A percentile compares a stretch with the other conserved stretches of the same genome.
These are phyloP conservation scores for Arachnopeziza araneosa DNA, from an alignment of 2,329 filamentous ascomycete genomes.

Conservation along the genomic window DNA sequence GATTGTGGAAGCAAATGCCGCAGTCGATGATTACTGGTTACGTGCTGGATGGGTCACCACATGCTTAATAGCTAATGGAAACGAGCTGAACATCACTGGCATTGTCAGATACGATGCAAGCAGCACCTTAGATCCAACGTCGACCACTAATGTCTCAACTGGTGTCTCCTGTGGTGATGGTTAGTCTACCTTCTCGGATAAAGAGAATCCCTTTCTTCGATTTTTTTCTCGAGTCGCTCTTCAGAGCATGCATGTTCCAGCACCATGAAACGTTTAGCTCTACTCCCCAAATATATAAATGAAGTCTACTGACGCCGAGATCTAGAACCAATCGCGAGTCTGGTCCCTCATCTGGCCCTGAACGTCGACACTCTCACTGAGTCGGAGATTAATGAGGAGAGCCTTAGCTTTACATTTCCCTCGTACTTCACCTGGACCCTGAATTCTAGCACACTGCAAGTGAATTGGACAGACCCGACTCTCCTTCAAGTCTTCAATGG, in stretches of 20 bases:
- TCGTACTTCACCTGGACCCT: conserved; percentile 43
- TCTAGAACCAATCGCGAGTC: conserved; percentile 20
- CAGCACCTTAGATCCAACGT: conserved; percentile 29
- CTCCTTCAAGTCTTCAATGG: conserved; percentile 31
- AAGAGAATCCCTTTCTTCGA: no score
- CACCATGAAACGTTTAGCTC: no score
- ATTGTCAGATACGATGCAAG: conserved; percentile 37
- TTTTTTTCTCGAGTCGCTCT: no score
- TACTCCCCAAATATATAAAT: no score
- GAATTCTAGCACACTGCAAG: conserved; percentile 40
- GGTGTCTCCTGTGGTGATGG: conserved; percentile 27
- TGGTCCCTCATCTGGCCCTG: conserved; percentile 27
- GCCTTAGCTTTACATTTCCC: conserved; percentile 12
- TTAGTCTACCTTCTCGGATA: no score
- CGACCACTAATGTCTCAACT: conserved; percentile 17
- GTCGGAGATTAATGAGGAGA: conserved; percentile 10
- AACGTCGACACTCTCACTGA: conserved; percentile 17
- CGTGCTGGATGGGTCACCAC: conserved; percentile 42
- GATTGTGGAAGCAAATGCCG: conserved; percentile 49
- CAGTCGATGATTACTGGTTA: conserved; percentile 51
- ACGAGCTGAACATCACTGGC: conserved; percentile 41
- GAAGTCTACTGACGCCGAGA: no score
- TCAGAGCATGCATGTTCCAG: no score
- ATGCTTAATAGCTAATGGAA: conserved; percentile 50
- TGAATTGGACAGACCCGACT: conserved; percentile 44